Evolutionary conservation across 192 early-diverging fungal species (phyloP).

Genomic region (Allomyces macrogynus): DNA sequence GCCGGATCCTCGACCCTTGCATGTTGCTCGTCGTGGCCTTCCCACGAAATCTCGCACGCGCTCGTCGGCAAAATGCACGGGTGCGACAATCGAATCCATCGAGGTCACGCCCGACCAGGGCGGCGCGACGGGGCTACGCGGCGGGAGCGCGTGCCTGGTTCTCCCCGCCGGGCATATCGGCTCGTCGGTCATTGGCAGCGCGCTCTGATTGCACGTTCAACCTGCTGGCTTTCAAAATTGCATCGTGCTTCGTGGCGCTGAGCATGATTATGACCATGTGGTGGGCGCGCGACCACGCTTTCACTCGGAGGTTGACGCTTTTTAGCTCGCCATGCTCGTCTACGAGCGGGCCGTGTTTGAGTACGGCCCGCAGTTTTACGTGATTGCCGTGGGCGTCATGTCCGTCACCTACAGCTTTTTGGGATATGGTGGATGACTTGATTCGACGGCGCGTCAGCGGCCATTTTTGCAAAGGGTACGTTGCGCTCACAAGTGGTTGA

Average conservation of each 20-base stretch:
- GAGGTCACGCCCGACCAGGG: slow-evolving; percentile 83
- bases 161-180: slow-evolving; percentile 83
- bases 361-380: slow-evolving; percentile 48
- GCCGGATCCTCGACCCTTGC: too few species aligned
- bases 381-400: slow-evolving; percentile 94
- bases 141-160: slow-evolving; percentile 61
- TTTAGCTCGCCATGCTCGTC: slow-evolving; percentile 53
- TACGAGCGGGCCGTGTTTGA: slow-evolving; percentile 27
- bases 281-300: slow-evolving; percentile 73
- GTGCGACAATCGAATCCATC: slow-evolving; percentile 74
- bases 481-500: too few species aligned
- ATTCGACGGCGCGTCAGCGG: background rate
- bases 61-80: slow-evolving; percentile 61
- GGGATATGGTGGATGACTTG: slow-evolving; percentile 86
- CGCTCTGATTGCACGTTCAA: slow-evolving; percentile 87
- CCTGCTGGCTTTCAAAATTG: slow-evolving; percentile 62
- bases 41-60: slow-evolving; percentile 88
- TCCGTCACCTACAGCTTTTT: slow-evolving; percentile 75
- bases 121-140: slow-evolving; percentile 46
- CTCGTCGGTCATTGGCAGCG: slow-evolving; percentile 69
- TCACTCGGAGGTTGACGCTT: slow-evolving; percentile 55
- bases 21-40: slow-evolving; percentile 35
- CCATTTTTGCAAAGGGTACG: slow-evolving; percentile 8
- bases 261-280: slow-evolving; percentile 58
- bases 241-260: slow-evolving; percentile 57